These are phyloP conservation scores for Ceratobasidium papillatum DNA, from an alignment of 1,284 basidiomycete genomes.

Conservation along the genomic window DNA sequence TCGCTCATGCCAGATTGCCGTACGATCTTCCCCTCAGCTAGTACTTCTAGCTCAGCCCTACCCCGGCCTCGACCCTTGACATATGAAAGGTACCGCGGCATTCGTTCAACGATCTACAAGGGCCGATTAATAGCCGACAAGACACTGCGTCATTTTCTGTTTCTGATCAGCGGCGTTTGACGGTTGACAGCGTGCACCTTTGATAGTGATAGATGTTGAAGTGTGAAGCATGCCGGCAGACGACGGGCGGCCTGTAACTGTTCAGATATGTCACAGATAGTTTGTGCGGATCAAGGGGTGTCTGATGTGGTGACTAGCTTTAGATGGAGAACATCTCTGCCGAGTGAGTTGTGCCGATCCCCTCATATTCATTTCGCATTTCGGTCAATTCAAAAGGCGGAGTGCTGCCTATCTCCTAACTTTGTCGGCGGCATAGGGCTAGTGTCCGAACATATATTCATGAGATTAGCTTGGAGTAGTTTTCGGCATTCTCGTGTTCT, in stretches of 20 bases:
- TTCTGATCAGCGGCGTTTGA: not conserved
- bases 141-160: not conserved
- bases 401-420: not conserved
- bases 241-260: not conserved
- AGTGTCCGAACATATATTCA: not conserved
- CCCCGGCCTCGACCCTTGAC: not conserved
- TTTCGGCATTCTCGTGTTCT: not conserved
- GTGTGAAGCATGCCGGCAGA: not conserved
- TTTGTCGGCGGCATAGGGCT: not conserved
- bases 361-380: not conserved
- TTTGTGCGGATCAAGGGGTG: not conserved
- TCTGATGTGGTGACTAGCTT: not conserved
- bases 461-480: not conserved
- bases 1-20: slow-evolving; percentile 6
- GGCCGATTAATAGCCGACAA: not conserved
- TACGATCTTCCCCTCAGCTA: not conserved
- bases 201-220: not conserved
- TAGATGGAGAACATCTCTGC: not conserved
- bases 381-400: not conserved
- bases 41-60: not conserved
- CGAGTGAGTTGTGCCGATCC: not conserved
- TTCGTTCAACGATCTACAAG: not conserved
- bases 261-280: not conserved
- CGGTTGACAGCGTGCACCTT: not conserved
- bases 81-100: slow-evolving; percentile 13